Evolutionary conservation across 192 early-diverging fungal species (phyloP).

Genomic region (Coemansia sp.): DNA sequence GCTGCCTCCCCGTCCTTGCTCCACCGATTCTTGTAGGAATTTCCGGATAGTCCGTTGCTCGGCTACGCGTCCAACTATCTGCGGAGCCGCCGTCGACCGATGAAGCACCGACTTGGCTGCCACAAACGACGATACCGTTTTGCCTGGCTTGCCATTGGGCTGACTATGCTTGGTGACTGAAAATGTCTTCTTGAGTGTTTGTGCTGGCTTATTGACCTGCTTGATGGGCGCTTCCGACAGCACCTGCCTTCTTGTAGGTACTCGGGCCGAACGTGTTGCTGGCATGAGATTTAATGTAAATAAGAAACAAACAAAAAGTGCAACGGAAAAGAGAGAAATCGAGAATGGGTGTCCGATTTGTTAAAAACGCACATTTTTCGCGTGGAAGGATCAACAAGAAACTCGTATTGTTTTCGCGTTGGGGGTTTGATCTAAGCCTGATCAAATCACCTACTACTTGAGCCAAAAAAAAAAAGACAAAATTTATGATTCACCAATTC

Average conservation of each 20-base stretch:
- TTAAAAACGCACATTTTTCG: slow-evolving; percentile 18
- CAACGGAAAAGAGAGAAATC: neutral
- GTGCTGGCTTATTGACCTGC: slow-evolving; percentile 15
- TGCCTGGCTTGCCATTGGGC: slow-evolving; percentile 1
- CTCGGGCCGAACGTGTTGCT: slow-evolving; percentile 28
- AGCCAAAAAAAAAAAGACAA: neutral
- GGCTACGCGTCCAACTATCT: slow-evolving; percentile 45
- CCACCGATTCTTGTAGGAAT: slow-evolving; percentile 37
- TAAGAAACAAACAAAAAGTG: slow-evolving; percentile 4
- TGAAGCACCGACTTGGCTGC: slow-evolving; percentile 37
- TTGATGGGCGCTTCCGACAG: slow-evolving; percentile 38
- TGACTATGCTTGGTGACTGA: slow-evolving; percentile 31
- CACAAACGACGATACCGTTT: slow-evolving; percentile 22
- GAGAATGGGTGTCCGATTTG: neutral
- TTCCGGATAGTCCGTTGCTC: slow-evolving; percentile 37
- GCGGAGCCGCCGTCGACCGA: slow-evolving; percentile 46
- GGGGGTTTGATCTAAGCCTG: neutral
- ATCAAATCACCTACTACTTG: neutral
- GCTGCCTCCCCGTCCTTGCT: slow-evolving; percentile 53
- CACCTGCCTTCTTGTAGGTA: slow-evolving; percentile 16
- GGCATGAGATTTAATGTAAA: slow-evolving; percentile 30
- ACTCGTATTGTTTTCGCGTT: neutral
- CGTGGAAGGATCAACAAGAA: slow-evolving; percentile 7
- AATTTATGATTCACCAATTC: neutral
- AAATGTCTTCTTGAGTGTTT: slow-evolving; percentile 31